Evolutionary conservation across 768 basidiomycete species (phyloP), one percentile per base, ranked within the genome.

Genomic region (Tremella yokohamensis): DNA sequence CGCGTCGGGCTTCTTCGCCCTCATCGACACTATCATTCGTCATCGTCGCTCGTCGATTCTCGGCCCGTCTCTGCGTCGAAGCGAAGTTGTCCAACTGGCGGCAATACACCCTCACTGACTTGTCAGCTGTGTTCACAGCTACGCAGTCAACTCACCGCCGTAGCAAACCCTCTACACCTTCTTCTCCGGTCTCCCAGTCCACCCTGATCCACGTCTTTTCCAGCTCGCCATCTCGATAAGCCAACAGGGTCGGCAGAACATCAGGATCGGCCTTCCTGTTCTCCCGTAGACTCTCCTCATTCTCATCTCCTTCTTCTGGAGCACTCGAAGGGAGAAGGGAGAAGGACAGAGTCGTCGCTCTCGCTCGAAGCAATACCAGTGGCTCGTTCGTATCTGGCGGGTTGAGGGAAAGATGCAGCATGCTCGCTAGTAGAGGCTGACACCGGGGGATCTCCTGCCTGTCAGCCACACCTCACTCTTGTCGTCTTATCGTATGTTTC

Each of bases 171-270:
- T 73, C 71, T 12, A 73, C 57, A 7, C 69, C 73, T 52, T 65
- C 64, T 45, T 70, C 65, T 11, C 51, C 56, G 11, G 71, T 58
- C 13, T 73, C 71, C 71, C 71, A 73, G 54, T 75, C 73, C 13
- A 73, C 72, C 37, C 73, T 60, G 0, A 75, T 54, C 64, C 66
- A 75, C 18, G 58, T 75, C 49, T 64, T 61, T 52, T 63, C 69
- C 40, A 75, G 54, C 54, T 75, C 73, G 7, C 73, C 73, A 58
- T 73, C 63, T 40, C 66, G 65, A 54, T 75, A 75, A 0, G 68
- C 69, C 47, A 75, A 51, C 58, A 75, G 54, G 3, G 71, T 71
- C n/a, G 73, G 73, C 26, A 75, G 40, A 2, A 75, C 73, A 38
- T 75, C 73, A 6, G 72, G 66, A 62, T 75, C 73, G 9, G 73